Conservation (phyloP, 148 eudicot species). For the Oxyria digyna region DNA sequence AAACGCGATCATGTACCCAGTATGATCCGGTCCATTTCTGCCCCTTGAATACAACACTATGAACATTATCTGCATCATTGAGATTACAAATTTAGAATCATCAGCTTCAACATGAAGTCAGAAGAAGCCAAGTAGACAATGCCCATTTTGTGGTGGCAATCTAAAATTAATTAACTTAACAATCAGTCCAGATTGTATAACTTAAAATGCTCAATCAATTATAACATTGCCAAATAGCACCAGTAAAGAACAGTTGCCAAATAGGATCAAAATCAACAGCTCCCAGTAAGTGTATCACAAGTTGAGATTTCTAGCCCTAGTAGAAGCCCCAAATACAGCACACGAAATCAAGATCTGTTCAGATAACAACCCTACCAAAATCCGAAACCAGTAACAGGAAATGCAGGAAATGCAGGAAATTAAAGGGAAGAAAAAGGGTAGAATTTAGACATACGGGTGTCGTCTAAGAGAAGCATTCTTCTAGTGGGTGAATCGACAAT, state of each 20-base stretch:
- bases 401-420: no score
- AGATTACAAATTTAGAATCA: constrained; percentile 2
- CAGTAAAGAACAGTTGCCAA: no score
- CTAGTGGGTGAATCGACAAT: constrained; percentile 47
- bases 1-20: constrained; percentile 36
- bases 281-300: not conserved
- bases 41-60: constrained; percentile 47
- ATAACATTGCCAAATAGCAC: not conserved
- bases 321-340: not conserved
- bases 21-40: constrained; percentile 69
- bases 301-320: not conserved
- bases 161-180: no score
- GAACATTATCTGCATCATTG: constrained; percentile 52
- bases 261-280: not conserved
- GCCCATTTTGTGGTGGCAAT: not conserved
- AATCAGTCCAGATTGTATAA: not conserved
- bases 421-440: not conserved
- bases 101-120: not conserved
- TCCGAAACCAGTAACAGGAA: not conserved
- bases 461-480: constrained; percentile 58
- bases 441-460: constrained; percentile 29
- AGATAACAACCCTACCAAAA: not conserved
- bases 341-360: not conserved
- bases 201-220: not conserved
- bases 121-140: not conserved